These are phyloP conservation scores for Heterobasidion irregulare DNA, from an alignment of 1,284 basidiomycete species.

Conservation along the genomic window DNA sequence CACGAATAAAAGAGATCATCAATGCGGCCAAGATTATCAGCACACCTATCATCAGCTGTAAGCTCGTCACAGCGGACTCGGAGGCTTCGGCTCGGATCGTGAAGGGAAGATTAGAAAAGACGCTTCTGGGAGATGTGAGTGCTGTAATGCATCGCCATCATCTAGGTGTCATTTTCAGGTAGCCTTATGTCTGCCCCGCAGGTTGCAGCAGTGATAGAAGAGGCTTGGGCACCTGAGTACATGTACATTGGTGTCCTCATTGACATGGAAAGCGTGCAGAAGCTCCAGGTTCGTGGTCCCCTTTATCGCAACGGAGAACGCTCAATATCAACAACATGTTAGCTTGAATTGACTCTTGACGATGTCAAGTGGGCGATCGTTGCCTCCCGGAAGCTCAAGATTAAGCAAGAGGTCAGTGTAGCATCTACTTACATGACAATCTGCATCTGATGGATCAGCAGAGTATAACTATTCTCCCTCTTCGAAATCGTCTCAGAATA, in stretches of 20 bases:
- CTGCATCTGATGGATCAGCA: slow-evolving; percentile 17
- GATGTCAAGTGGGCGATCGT: slow-evolving; percentile 93
- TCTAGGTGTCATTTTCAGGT: not conserved
- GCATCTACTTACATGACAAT: not conserved
- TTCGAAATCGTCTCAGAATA: slow-evolving; percentile 80
- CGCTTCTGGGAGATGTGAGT: slow-evolving; percentile 85
- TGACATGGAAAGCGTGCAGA: slow-evolving; percentile 83
- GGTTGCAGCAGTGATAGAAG: slow-evolving; percentile 91
- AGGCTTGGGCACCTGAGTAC: slow-evolving; percentile 92
- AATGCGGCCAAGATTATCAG: slow-evolving; percentile 96
- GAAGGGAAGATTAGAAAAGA: slow-evolving; percentile 95
- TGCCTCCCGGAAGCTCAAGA: slow-evolving; percentile 83
- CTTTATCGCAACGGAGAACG: not conserved
- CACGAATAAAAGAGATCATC: slow-evolving; percentile 99
- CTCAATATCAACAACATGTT: not conserved
- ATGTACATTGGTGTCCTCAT: slow-evolving; percentile 93
- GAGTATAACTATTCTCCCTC: slow-evolving; percentile 68
- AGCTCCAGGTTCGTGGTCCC: slow-evolving; percentile 67
- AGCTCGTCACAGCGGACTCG: slow-evolving; percentile 79
- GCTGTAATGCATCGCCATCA: not conserved
- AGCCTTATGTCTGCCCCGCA: slow-evolving; percentile 20
- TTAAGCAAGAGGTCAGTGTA: slow-evolving; percentile 68
- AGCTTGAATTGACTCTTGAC: slow-evolving; percentile 91
- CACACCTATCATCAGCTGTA: slow-evolving; percentile 97
- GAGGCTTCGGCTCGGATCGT: slow-evolving; percentile 94